Evolutionary conservation across 768 basidiomycete genomes (phyloP), one percentile per base, ranked within the genome.

Genomic region (Pulveroboletus sp.): DNA sequence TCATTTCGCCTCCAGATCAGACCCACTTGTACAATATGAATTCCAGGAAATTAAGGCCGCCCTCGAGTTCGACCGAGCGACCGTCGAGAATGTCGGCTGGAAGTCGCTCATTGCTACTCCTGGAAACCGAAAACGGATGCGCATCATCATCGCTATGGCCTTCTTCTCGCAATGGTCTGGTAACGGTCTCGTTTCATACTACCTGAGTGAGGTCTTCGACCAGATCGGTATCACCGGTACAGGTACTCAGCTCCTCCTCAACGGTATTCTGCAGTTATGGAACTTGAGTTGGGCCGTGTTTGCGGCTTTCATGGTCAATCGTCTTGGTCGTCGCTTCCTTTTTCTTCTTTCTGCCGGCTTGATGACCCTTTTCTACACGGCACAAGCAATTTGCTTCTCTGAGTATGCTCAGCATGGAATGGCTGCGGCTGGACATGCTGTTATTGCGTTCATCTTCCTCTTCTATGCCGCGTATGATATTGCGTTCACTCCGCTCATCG

Each of bases 111-210:
- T 89, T 62, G 59, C 71, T 38, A 87, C 78, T 39, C 66, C 75
- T 27, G 89, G 88, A 45, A 92, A 92, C 76, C 73, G 80, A 55
- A 82, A 74, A 67, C 86, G 90, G 50, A 77, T 91, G 76, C 70
- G 77, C 48, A 85, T 90, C 66, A 85, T 91, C 65, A 64, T 86
- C 54, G 84, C 83, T 41, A 72, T 90, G 48, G 86, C 85, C 41
- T 86, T 86, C 77, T 89, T 90, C 77, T 89, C 86, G 3, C 85
- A 88, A 59, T 89, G 86, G 88, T 89, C 85, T 9, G 88, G 86
- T 13, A 89, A 89, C 59, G 88, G 88, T 62, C 83, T 91, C 47
- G 83, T 88, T 44, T 88, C 85, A 7, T 89, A 84, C 75, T 91
- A 91, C 73, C 79, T 91, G 60, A 83, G 75, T 70, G 75, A 78